Percentiles rank a stretch among this genome's conserved stretches.
Conservation (phyloP, 768 basidiomycete genomes). For the Clathrus columnatus region DNA sequence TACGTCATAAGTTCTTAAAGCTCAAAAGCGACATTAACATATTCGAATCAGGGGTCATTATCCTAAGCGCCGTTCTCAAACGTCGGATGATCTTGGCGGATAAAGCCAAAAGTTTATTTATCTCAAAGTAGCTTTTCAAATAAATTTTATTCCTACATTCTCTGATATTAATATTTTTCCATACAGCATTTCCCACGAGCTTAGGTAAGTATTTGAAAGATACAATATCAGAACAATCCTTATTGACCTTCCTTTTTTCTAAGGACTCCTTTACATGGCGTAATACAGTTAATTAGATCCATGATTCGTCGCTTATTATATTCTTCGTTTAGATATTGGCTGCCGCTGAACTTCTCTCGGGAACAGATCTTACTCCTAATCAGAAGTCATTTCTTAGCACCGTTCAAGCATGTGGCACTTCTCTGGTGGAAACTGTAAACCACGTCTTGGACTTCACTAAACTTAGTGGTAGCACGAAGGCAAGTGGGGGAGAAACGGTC, state of each 20-base stretch:
- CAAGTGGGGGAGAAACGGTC: conserved; percentile 68
- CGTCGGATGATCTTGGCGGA: conserved; percentile 90
- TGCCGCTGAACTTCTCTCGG: conserved; percentile 82
- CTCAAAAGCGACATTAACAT: too few relatives aligned
- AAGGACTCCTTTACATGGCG: conserved; percentile 81
- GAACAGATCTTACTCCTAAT: conserved; percentile 71
- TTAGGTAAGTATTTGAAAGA: conserved; percentile 31
- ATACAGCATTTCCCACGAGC: conserved; percentile 77
- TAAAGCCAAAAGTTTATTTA: conserved; percentile 87
- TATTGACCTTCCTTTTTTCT: conserved; percentile 11
- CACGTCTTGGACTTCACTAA: conserved; percentile 97
- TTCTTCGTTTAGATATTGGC: conserved; percentile 68
- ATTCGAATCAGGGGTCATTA: conserved; percentile 60
- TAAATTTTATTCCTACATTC: background rate
- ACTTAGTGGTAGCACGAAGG: conserved; percentile 75
- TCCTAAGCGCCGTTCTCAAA: conserved; percentile 86
- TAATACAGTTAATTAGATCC: conserved; percentile 26
- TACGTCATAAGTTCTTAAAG: conserved; percentile 19
- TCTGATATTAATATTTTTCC: background rate
- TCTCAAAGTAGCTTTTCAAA: conserved; percentile 60
- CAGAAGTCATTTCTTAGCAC: conserved; percentile 87
- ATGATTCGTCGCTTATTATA: background rate
- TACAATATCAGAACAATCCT: background rate
- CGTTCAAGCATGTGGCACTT: conserved; percentile 91
- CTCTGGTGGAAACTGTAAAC: conserved; percentile 92